Evolutionary conservation across 805 yeast genomes (phyloP).

Genomic region (Lipomyces japonicus): DNA sequence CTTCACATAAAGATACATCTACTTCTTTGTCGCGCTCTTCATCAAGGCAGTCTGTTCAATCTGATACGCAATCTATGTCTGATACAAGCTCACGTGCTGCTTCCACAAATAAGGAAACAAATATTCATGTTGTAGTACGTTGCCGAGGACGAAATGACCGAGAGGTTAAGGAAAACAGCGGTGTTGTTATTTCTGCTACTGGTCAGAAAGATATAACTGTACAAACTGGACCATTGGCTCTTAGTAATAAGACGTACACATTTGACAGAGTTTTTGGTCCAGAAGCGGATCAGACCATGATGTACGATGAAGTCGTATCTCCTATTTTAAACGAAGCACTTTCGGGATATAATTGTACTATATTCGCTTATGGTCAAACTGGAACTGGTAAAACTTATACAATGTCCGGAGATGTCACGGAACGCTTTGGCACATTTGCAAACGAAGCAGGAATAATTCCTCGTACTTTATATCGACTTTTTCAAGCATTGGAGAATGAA

Average conservation of each 20-base stretch:
- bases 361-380: slow-evolving; percentile 75
- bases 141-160: slow-evolving; percentile 59
- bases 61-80: neutral
- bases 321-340: slow-evolving; percentile 64
- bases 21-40: slow-evolving; percentile 13
- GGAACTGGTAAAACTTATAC: slow-evolving; percentile 67
- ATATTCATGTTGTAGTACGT: slow-evolving; percentile 61
- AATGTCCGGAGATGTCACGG: slow-evolving; percentile 35
- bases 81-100: neutral
- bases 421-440: slow-evolving; percentile 26
- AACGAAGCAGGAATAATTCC: slow-evolving; percentile 64
- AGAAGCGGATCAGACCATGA: slow-evolving; percentile 63
- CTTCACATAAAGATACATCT: neutral
- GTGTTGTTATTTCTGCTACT: slow-evolving; percentile 55
- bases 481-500: slow-evolving; percentile 44
- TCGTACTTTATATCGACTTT: slow-evolving; percentile 53
- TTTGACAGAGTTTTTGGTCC: slow-evolving; percentile 84
- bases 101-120: slow-evolving; percentile 36
- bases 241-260: slow-evolving; percentile 51
- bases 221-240: slow-evolving; percentile 41
- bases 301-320: slow-evolving; percentile 65
- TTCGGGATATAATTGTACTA: slow-evolving; percentile 72
- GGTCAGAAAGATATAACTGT: slow-evolving; percentile 50
- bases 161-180: slow-evolving; percentile 55
- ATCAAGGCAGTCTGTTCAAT: slow-evolving; percentile 1